Evolutionary conservation across 805 yeast genomes (phyloP), one percentile per base, ranked within the genome.

Genomic region (Citeromyces matritensis): DNA sequence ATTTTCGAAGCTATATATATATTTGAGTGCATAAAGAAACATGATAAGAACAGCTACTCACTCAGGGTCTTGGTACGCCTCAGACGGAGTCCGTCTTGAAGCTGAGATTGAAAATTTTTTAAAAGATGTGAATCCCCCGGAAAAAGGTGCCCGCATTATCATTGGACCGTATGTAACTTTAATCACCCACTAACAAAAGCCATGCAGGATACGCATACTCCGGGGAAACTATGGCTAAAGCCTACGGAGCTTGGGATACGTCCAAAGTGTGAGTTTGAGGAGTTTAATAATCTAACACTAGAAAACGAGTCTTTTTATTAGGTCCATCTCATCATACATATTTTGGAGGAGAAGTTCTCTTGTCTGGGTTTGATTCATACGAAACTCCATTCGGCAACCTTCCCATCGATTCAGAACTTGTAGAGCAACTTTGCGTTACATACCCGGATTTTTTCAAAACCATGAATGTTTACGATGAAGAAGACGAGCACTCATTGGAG

Each of bases 321-420:
- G 96, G 97, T 0, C 98, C 98, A 1, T 80, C 95, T 0, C 98
- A 91, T 48, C 94, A 82, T 50, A 76, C 80, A 6, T 86, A 78
- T 48, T 83, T 80, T 55, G 60, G 60, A 35, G 75, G 77, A 17
- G 60, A 62, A 17, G 79, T 69, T 1, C 52, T 69, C 35, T 42
- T 76, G 1, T 62, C 80, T 2, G 51, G 50, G 2, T 84, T 61
- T 45, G 59, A 57, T 9, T 40, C 37, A 6, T 75, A 83, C 44
- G 78, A 67, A 21, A 88, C 98, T 0, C 98, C 98, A 1, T 47
- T 86, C 12, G 98, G 98, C 0, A 46, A 65, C 19, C 45, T 91
- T 3, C 57, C 61, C 1, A 80, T 88, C 11, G 95, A 88, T 48
- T 48, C 45, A 0, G 67, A 61, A 8, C 43, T 58, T 1, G 54